Conservation (phyloP, 257 asterid genomes). For the Solanum appendiculatum region DNA sequence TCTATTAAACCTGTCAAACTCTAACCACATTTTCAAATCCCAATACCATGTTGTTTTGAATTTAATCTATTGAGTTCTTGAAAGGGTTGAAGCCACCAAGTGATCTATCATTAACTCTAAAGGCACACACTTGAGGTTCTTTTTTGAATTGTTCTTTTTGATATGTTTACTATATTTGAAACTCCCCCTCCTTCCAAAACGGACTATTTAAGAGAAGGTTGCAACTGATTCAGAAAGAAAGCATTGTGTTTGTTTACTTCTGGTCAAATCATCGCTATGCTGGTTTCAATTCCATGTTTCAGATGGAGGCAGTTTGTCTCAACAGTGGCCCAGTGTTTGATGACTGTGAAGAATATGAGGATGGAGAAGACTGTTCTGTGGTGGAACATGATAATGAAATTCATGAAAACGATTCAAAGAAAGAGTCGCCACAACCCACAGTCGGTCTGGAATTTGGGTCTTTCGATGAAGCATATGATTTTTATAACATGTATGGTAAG, state of each 20-base stretch:
- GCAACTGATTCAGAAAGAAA: neutral
- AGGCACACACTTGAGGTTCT: neutral
- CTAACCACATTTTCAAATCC: neutral
- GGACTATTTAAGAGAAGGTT: neutral
- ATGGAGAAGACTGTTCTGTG: conserved; percentile 24
- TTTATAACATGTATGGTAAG: conserved; percentile 49
- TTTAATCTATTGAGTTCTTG: neutral
- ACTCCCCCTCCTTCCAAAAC: neutral
- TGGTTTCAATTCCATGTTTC: neutral
- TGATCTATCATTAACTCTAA: neutral
- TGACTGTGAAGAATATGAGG: conserved; percentile 33
- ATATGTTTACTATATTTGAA: neutral
- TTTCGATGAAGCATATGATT: conserved; percentile 47
- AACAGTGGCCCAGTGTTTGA: conserved; percentile 39
- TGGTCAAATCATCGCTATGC: neutral
- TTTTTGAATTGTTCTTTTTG: neutral
- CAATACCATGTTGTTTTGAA: neutral
- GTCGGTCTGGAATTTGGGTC: conserved; percentile 53
- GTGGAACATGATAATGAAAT: conserved; percentile 17
- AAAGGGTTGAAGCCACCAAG: neutral
- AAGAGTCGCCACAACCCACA: conserved; percentile 18
- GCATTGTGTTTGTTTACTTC: neutral
- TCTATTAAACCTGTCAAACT: neutral
- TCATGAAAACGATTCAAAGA: conserved; percentile 15
- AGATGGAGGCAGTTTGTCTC: conserved; percentile 54